phyloP scores from a whole-genome alignment of 305 asterid genomes.

The Fraxinus dipetala region DNA sequence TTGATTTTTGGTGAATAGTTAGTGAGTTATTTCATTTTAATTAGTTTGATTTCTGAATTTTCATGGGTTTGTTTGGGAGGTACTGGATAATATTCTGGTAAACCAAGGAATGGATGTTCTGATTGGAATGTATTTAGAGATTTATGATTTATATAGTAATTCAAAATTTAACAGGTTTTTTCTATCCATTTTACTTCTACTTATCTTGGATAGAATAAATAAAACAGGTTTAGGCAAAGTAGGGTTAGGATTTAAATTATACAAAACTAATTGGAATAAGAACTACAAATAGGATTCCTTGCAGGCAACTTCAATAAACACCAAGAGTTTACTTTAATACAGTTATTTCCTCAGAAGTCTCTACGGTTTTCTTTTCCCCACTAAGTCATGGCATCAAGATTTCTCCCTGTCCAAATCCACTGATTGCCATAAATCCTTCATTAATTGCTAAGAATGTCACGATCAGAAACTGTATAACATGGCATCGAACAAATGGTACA shows the following conservation, averaged over 20 bases:
- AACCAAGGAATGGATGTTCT: neutral
- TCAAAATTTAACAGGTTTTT: constrained; percentile 3
- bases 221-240: neutral
- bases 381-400: neutral
- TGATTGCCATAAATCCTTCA: neutral
- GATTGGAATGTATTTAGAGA: neutral
- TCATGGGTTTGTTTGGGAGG: neutral
- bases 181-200: neutral
- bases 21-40: neutral
- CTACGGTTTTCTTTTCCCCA: neutral
- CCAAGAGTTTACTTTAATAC: neutral
- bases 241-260: neutral
- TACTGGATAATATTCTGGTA: neutral
- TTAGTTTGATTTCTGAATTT: neutral
- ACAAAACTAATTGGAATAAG: neutral
- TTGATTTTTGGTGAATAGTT: neutral
- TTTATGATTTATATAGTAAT: neutral
- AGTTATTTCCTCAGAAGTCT: neutral
- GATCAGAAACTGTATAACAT: neutral
- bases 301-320: neutral
- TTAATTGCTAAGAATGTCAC: neutral
- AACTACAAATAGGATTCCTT: neutral
- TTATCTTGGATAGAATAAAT: neutral
- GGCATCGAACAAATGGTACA: neutral
- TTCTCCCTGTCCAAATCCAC: neutral